Conservation (phyloP, 768 basidiomycete genomes). For the Lactarius psammicola region DNA sequence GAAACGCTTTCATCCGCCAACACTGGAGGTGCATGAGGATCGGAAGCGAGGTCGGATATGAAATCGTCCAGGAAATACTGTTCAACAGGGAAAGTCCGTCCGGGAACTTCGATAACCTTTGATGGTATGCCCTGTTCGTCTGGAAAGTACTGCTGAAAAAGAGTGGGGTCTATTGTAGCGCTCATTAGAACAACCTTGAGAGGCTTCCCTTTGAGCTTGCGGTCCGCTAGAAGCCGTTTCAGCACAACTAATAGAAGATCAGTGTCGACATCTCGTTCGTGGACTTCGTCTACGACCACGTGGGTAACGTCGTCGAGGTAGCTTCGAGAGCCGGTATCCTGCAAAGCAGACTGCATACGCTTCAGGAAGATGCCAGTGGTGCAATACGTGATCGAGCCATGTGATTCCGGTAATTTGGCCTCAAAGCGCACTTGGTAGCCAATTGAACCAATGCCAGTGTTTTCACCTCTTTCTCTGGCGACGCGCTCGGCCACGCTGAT, state of each 20-base stretch:
- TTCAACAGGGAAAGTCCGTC: constrained; percentile 85
- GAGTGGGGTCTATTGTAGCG: constrained; percentile 87
- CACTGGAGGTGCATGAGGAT: constrained; percentile 55
- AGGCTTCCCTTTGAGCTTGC: constrained; percentile 64
- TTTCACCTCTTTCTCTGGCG: constrained; percentile 81
- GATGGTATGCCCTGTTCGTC: constrained; percentile 60
- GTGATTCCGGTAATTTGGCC: constrained; percentile 66
- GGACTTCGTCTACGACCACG: constrained; percentile 92
- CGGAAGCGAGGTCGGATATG: constrained; percentile 46
- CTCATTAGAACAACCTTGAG: constrained; percentile 93
- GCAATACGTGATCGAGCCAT: constrained; percentile 89
- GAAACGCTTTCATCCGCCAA: constrained; percentile 66
- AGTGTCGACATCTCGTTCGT: constrained; percentile 93
- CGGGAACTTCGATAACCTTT: constrained; percentile 78
- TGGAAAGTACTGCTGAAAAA: constrained; percentile 88
- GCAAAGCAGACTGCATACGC: constrained; percentile 73
- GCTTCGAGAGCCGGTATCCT: constrained; percentile 41
- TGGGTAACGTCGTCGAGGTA: constrained; percentile 79
- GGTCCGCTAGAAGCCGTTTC: constrained; percentile 74
- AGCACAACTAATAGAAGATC: constrained; percentile 87
- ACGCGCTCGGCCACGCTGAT: constrained; percentile 91
- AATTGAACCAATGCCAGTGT: constrained; percentile 59
- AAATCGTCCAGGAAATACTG: constrained; percentile 82
- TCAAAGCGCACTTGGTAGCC: constrained; percentile 96
- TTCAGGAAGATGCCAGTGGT: constrained; percentile 91